These are phyloP conservation scores for Kluyveromyces aestuarii DNA, from an alignment of 805 yeast species.

Conservation along the genomic window DNA sequence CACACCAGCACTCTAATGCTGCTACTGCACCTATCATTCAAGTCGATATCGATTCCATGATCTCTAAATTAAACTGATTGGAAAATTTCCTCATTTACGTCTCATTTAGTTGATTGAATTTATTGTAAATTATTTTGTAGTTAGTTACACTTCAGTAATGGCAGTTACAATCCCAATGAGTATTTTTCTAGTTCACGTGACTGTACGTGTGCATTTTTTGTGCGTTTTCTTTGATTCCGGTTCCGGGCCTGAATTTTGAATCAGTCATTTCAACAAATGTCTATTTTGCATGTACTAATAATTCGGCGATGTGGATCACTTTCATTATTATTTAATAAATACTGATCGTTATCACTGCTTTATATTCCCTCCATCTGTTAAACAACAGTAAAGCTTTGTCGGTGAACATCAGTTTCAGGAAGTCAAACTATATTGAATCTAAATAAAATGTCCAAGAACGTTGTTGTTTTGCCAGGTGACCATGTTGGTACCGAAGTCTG, in stretches of 20 bases:
- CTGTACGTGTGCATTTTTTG: background rate
- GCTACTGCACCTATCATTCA: conserved; percentile 59
- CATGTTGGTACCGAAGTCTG: conserved; percentile 92
- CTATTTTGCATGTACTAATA: too few species aligned
- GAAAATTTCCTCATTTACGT: background rate
- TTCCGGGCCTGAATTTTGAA: background rate
- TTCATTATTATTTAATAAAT: too few species aligned
- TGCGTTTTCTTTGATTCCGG: background rate
- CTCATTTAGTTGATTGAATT: background rate
- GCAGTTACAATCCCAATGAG: background rate
- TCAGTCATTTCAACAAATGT: too few species aligned
- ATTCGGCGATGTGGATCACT: background rate
- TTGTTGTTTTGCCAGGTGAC: conserved; percentile 91
- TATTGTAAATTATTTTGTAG: background rate
- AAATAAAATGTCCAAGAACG: conserved; percentile 39
- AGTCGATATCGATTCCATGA: conserved; percentile 63
- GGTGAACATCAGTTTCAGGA: background rate
- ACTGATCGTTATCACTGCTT: background rate
- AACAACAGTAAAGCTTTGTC: background rate
- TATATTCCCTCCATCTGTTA: too few species aligned
- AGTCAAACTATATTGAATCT: background rate
- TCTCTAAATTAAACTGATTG: conserved; percentile 51
- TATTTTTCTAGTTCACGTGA: background rate
- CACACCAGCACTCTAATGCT: conserved; percentile 42
- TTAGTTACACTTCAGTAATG: background rate